phyloP scores from a whole-genome alignment of 257 asterid species.

The Striga asiatica region DNA sequence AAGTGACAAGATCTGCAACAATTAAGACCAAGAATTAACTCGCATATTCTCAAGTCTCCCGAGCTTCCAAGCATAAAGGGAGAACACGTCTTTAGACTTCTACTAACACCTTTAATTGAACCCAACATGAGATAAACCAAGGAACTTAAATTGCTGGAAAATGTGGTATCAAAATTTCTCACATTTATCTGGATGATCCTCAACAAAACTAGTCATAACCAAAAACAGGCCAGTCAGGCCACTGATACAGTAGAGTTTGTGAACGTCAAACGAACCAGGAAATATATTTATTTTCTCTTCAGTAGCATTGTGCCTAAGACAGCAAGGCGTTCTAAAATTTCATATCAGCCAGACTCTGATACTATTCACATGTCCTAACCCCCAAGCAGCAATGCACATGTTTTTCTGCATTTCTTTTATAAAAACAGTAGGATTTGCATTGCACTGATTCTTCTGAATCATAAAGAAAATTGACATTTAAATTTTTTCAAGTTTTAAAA shows the following conservation, averaged over 20 bases:
- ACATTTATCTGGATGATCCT: neutral
- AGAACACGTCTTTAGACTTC: neutral
- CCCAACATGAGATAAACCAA: neutral
- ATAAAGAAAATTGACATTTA: neutral
- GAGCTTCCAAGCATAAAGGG: neutral
- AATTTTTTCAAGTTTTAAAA: neutral
- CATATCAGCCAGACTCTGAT: conserved; percentile 5
- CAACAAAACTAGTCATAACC: neutral
- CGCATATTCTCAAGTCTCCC: neutral
- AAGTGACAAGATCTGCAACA: neutral
- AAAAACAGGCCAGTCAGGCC: neutral
- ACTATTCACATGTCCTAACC: neutral
- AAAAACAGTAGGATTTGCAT: neutral
- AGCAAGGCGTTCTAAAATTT: neutral
- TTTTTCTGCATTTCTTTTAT: conserved; percentile 1
- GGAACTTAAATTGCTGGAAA: conserved; percentile 1
- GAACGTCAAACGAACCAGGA: neutral
- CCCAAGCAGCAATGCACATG: neutral
- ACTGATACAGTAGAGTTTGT: neutral
- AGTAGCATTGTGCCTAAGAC: neutral
- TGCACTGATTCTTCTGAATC: neutral
- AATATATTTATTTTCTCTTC: neutral
- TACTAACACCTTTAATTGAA: neutral
- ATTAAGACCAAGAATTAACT: conserved; percentile 10
- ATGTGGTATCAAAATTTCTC: conserved; percentile 1